Conservation (phyloP, 192 early-diverging fungal genomes). For the Podochytrium sp. region DNA sequence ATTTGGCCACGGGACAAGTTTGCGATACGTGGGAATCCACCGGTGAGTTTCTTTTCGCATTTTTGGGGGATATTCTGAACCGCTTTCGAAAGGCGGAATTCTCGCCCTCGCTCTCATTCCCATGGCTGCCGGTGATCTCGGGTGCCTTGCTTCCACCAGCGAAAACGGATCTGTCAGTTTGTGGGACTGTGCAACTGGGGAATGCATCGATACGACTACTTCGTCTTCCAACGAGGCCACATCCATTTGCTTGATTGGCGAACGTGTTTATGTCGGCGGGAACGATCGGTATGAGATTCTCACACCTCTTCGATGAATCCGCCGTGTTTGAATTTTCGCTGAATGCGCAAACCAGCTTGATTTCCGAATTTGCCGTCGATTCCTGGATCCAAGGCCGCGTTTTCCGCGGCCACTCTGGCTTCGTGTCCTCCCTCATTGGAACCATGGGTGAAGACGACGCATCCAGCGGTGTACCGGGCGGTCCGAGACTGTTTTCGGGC, state of each 20-base stretch:
- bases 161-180: conserved; percentile 14
- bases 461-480: not conserved
- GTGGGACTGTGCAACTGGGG: not conserved
- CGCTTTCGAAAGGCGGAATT: not conserved
- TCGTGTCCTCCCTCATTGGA: conserved; percentile 19
- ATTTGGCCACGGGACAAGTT: conserved; percentile 16
- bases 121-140: not conserved
- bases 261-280: conserved; percentile 7
- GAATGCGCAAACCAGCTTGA: not conserved
- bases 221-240: conserved; percentile 19
- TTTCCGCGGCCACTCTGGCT: conserved; percentile 26
- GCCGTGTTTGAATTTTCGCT: too few species aligned
- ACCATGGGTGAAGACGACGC: not conserved
- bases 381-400: not conserved
- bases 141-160: conserved; percentile 1
- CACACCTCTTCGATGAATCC: too few species aligned
- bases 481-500: conserved; percentile 26
- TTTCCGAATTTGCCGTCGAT: conserved; percentile 15
- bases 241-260: not conserved
- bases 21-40: conserved; percentile 14
- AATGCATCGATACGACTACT: conserved; percentile 6
- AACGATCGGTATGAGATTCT: too few species aligned
- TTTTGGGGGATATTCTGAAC: not conserved
- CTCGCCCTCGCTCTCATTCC: not conserved
- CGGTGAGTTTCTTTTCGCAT: not conserved